Evolutionary conservation across 352 stramenopile genomes (phyloP).

Genomic region (Phytophthora cactorum): DNA sequence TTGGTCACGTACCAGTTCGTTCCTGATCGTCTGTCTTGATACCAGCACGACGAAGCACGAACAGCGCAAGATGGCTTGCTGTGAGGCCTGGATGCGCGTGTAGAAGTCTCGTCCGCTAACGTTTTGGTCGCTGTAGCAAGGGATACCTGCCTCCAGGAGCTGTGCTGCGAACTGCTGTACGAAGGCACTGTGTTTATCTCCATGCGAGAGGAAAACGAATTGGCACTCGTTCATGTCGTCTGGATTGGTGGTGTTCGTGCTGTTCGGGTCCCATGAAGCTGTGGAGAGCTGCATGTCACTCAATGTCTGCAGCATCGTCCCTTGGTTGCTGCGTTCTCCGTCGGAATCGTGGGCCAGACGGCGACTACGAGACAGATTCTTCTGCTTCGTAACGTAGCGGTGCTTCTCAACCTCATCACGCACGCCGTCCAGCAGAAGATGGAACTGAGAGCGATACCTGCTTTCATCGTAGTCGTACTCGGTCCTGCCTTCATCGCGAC

Average conservation of each 20-base stretch:
- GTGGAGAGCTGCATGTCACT: background rate
- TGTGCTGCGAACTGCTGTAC: constrained; percentile 14
- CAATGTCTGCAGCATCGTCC: constrained; percentile 23
- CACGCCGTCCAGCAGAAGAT: constrained; percentile 58
- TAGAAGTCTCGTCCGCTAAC: constrained; percentile 21
- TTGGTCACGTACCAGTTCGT: constrained; percentile 72
- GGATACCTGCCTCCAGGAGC: constrained; percentile 8
- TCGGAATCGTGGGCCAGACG: no score
- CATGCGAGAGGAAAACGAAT: constrained; percentile 30
- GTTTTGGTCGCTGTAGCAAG: constrained; percentile 23
- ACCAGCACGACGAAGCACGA: constrained; percentile 71
- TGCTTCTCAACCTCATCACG: constrained; percentile 53
- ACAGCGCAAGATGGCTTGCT: constrained; percentile 76
- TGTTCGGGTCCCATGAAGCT: constrained; percentile 48
- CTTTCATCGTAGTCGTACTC: constrained; percentile 33
- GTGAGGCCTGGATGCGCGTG: constrained; percentile 22
- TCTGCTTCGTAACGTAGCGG: constrained; percentile 34
- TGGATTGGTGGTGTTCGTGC: background rate
- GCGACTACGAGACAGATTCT: no score
- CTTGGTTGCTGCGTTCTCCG: constrained; percentile 19
- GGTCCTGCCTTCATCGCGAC: constrained; percentile 15
- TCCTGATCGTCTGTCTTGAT: constrained; percentile 62
- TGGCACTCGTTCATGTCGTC: constrained; percentile 7
- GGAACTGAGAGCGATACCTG: constrained; percentile 24
- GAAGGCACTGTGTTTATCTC: constrained; percentile 22